These are phyloP conservation scores for Thraustotheca clavata DNA, from an alignment of 352 stramenopile genomes.

Conservation along the genomic window DNA sequence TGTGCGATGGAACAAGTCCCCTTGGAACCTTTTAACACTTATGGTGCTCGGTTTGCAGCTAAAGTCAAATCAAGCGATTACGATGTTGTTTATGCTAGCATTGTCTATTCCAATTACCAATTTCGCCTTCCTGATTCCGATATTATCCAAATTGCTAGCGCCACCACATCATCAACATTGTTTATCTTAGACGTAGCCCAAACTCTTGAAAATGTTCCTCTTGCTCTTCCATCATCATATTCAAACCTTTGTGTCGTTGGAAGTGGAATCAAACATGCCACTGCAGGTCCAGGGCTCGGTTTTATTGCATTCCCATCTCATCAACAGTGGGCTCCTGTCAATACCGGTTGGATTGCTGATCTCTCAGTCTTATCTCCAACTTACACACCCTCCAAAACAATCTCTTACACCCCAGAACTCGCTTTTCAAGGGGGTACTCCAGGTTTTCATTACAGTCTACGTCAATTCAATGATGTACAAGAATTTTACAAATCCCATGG, in stretches of 20 bases:
- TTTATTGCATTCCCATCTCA: slow-evolving; percentile 4
- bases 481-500: background rate
- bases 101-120: slow-evolving; percentile 18
- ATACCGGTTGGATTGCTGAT: slow-evolving; percentile 17
- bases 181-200: slow-evolving; percentile 15
- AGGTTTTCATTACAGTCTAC: slow-evolving; percentile 1
- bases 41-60: background rate
- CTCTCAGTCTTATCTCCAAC: background rate
- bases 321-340: background rate
- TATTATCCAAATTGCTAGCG: background rate
- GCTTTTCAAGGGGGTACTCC: background rate
- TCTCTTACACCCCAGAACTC: slow-evolving; percentile 12
- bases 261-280: slow-evolving; percentile 19
- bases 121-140: background rate
- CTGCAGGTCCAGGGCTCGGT: background rate
- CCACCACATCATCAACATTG: background rate
- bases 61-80: background rate
- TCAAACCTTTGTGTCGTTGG: background rate
- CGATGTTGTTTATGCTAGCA: slow-evolving; percentile 1
- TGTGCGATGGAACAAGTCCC: background rate
- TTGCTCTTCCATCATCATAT: background rate
- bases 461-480: slow-evolving; percentile 10
- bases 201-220: slow-evolving; percentile 5
- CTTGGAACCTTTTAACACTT: background rate
- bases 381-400: background rate